These are phyloP conservation scores for Dinochytrium kinnereticum DNA, from an alignment of 371 early-diverging fungal species.

Conservation along the genomic window DNA sequence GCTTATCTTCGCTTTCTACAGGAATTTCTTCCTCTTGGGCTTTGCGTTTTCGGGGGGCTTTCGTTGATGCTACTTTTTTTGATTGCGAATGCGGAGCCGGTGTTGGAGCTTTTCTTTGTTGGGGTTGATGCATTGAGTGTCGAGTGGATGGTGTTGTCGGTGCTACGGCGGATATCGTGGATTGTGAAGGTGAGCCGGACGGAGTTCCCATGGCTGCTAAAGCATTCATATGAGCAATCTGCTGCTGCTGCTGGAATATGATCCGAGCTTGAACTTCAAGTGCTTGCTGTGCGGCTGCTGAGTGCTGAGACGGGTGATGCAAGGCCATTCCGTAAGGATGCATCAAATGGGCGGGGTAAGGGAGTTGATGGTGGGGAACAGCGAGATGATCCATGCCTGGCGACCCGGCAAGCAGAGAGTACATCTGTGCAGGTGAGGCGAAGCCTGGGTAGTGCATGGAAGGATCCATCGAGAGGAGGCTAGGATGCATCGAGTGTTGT, in stretches of 20 bases:
- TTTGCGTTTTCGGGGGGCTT: neutral
- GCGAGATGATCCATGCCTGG: neutral
- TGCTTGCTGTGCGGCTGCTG: constrained; percentile 8
- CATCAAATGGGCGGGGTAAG: neutral
- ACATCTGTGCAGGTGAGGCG: neutral
- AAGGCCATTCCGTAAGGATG: neutral
- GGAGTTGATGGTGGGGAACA: neutral
- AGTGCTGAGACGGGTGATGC: neutral
- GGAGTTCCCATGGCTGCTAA: constrained; percentile 10
- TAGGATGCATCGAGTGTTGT: neutral
- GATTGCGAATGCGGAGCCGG: neutral
- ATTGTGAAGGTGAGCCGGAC: neutral
- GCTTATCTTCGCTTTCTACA: neutral
- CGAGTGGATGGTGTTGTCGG: neutral
- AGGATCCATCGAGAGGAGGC: neutral
- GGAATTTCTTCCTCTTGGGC: neutral
- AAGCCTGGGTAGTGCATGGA: neutral
- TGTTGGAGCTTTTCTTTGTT: neutral
- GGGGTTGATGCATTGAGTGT: neutral
- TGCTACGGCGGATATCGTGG: neutral
- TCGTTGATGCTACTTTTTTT: neutral
- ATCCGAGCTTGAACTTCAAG: constrained; percentile 15
- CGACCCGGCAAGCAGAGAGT: neutral
- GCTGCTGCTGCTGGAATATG: constrained; percentile 10
- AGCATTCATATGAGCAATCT: constrained; percentile 17